Conservation (phyloP, 2,329 filamentous ascomycete genomes). For the Immersiporthe knoxdaviesiana region DNA sequence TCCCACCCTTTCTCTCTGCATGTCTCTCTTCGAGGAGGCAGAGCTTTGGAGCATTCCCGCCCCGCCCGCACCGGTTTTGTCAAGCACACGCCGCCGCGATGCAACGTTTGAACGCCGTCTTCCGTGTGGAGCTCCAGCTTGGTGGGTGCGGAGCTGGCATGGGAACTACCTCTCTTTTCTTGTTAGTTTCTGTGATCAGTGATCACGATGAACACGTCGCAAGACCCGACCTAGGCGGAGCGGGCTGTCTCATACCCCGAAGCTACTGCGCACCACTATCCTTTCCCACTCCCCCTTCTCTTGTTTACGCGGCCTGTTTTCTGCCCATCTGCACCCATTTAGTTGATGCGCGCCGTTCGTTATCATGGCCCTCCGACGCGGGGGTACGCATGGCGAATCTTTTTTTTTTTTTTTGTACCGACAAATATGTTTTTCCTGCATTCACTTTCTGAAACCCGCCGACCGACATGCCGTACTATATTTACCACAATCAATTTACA, state of each 20-base stretch:
- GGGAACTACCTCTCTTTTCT: neutral
- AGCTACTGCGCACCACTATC: neutral
- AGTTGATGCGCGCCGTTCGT: neutral
- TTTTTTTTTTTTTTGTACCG: neutral
- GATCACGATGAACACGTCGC: neutral
- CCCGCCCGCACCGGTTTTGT: too few relatives aligned
- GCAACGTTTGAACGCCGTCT: neutral
- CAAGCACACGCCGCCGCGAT: neutral
- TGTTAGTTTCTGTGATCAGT: too few relatives aligned
- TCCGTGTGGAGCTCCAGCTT: neutral
- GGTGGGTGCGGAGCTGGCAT: neutral
- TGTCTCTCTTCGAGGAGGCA: neutral
- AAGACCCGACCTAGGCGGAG: neutral
- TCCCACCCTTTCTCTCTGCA: too few relatives aligned
- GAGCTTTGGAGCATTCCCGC: neutral
- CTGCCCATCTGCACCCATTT: neutral
- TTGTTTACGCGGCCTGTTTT: slow-evolving; percentile 3
- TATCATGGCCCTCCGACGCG: neutral
- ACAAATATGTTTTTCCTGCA: neutral
- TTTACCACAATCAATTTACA: neutral
- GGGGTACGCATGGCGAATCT: neutral
- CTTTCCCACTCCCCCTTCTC: too few relatives aligned
- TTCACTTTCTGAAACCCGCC: neutral
- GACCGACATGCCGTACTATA: neutral
- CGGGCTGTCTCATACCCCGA: neutral